Evolutionary conservation across 2,329 filamentous ascomycete species (phyloP).

Genomic region (Zymoseptoria crescenta): DNA sequence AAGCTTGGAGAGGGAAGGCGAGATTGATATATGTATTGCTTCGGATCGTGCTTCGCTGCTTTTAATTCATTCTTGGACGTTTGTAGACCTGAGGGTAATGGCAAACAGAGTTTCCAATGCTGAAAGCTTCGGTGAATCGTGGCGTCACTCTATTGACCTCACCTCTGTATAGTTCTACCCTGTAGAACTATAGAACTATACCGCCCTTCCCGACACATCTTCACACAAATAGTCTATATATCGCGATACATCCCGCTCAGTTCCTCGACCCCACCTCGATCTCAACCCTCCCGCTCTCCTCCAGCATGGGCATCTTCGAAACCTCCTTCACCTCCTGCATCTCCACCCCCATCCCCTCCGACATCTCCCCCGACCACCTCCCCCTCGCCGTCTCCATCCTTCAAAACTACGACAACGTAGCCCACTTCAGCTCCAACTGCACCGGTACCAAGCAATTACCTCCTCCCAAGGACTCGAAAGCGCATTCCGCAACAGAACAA

Average conservation of each 20-base stretch:
- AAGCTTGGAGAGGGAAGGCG: no score
- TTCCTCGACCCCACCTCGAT: no score
- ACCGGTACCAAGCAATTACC: not conserved
- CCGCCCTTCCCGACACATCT: no score
- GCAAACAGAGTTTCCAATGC: not conserved
- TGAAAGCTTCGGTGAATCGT: not conserved
- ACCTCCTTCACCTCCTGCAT: not conserved
- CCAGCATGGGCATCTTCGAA: conserved; percentile 1
- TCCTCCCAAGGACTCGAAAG: no score
- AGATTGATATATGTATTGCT: not conserved
- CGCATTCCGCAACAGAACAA: not conserved
- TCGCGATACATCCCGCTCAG: no score
- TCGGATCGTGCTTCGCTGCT: not conserved
- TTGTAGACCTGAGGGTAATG: not conserved
- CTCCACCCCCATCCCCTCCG: not conserved
- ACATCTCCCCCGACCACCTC: not conserved
- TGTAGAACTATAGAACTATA: no score
- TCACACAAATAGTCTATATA: no score
- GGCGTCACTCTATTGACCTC: not conserved
- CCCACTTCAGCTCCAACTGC: not conserved
- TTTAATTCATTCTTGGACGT: not conserved
- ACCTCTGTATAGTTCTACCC: no score
- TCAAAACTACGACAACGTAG: not conserved
- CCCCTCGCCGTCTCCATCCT: not conserved
- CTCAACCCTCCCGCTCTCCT: not conserved